These are phyloP conservation scores for Pulveroboletus sp. DNA, from an alignment of 768 basidiomycete genomes.

Conservation along the genomic window DNA sequence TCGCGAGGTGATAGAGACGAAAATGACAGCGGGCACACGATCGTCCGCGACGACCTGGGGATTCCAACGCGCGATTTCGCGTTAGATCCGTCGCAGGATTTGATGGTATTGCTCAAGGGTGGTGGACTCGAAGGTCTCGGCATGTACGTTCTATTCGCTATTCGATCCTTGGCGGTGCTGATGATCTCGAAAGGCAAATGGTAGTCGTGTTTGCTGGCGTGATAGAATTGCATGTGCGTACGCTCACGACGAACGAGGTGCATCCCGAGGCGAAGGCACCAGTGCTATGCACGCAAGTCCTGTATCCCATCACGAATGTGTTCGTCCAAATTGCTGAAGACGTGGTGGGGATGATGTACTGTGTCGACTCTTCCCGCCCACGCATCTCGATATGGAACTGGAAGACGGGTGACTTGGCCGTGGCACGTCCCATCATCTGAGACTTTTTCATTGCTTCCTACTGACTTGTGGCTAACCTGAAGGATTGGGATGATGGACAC, in stretches of 20 bases:
- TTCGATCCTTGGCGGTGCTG: too few relatives aligned
- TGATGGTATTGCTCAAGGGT: conserved; percentile 44
- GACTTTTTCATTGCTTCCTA: too few relatives aligned
- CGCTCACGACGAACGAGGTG: conserved; percentile 38
- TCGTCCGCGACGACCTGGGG: conserved; percentile 36
- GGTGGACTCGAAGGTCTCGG: conserved; percentile 12
- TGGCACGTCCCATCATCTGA: conserved; percentile 38
- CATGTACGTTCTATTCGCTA: conserved; percentile 11
- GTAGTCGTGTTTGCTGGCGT: conserved; percentile 3
- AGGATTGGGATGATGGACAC: conserved; percentile 28
- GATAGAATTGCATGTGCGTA: conserved; percentile 42
- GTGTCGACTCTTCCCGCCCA: conserved; percentile 23
- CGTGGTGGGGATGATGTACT: conserved; percentile 48
- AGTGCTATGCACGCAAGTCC: conserved; percentile 24
- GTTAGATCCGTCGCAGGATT: conserved; percentile 64
- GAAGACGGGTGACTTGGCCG: conserved; percentile 40
- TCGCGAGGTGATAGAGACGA: neutral
- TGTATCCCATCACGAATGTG: conserved; percentile 26
- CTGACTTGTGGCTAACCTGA: neutral
- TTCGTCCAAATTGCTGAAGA: conserved; percentile 55
- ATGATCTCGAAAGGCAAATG: conserved; percentile 6
- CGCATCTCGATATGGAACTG: conserved; percentile 48
- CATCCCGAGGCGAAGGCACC: conserved; percentile 43
- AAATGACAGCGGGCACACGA: conserved; percentile 1
- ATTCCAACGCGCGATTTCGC: conserved; percentile 53